phyloP scores from a whole-genome alignment of 345 rosid species.

The Salix exigua region DNA sequence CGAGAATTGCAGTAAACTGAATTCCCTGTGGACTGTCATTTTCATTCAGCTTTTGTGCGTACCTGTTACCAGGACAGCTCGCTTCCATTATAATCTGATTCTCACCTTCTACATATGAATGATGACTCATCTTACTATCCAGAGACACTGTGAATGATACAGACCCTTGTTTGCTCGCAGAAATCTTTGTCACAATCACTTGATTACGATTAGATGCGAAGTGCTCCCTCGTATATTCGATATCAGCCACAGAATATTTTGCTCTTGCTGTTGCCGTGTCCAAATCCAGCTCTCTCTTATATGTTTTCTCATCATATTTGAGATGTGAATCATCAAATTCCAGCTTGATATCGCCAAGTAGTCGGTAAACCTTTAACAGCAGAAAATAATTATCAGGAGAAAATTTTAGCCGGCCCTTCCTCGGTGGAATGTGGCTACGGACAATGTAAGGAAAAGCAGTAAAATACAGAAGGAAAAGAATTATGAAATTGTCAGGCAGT shows the following conservation, averaged over 20 bases:
- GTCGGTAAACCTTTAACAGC: conserved; percentile 58
- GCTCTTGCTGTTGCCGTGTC: conserved; percentile 66
- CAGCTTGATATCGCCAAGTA: conserved; percentile 78
- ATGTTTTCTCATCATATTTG: conserved; percentile 52
- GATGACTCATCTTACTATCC: conserved; percentile 57
- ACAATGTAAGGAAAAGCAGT: no score
- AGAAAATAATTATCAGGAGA: no score
- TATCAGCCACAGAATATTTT: conserved; percentile 53
- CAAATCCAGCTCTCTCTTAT: conserved; percentile 77
- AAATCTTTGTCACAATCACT: conserved; percentile 61
- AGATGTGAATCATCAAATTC: conserved; percentile 69
- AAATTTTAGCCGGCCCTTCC: no score
- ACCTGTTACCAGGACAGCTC: conserved; percentile 67
- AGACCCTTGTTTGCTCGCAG: conserved; percentile 57
- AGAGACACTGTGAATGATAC: conserved; percentile 61
- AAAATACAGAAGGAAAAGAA: no score
- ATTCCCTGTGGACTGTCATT: conserved; percentile 56
- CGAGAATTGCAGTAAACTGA: conserved; percentile 66
- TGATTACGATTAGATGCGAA: conserved; percentile 79
- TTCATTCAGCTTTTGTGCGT: conserved; percentile 39
- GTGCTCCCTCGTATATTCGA: conserved; percentile 55
- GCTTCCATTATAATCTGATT: conserved; percentile 67
- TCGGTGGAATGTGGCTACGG: no score
- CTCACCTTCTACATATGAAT: conserved; percentile 37
- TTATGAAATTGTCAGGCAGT: no score